These are phyloP conservation scores for Aspergillus flavus DNA, from an alignment of 2,329 filamentous ascomycete genomes.

Conservation along the genomic window DNA sequence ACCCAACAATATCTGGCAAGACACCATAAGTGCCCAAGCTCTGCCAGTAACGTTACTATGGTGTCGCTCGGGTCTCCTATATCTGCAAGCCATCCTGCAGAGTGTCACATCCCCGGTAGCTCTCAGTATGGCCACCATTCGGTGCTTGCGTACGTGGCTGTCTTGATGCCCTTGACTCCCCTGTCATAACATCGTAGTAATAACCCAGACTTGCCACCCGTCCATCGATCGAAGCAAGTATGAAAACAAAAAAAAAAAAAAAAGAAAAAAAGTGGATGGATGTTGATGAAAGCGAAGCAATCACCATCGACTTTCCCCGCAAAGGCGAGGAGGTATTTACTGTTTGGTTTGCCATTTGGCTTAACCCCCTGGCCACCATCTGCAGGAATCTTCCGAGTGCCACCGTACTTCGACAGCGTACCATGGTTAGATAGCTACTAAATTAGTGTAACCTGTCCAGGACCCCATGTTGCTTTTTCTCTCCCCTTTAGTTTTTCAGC, in stretches of 20 bases:
- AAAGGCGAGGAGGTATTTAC: constrained; percentile 15
- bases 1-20: not conserved
- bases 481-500: not conserved
- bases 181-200: not conserved
- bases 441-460: not conserved
- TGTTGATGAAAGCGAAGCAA: not conserved
- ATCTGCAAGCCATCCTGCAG: constrained; percentile 9
- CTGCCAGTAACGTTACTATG: not conserved
- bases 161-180: not conserved
- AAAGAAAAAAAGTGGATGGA: not conserved
- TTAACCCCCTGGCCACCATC: not conserved
- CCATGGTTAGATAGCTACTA: too few species aligned
- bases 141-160: constrained; percentile 7
- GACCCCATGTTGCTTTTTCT: not conserved
- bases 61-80: not conserved
- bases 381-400: constrained; percentile 1
- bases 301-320: constrained; percentile 21
- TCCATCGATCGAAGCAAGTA: not conserved
- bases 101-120: not conserved
- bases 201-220: not conserved
- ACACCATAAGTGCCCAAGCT: constrained; percentile 1
- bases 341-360: constrained; percentile 1
- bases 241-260: not conserved
- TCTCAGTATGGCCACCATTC: not conserved
- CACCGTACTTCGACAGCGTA: too few species aligned